Evolutionary conservation across 768 basidiomycete genomes (phyloP).

Genomic region (Mycena rosella): DNA sequence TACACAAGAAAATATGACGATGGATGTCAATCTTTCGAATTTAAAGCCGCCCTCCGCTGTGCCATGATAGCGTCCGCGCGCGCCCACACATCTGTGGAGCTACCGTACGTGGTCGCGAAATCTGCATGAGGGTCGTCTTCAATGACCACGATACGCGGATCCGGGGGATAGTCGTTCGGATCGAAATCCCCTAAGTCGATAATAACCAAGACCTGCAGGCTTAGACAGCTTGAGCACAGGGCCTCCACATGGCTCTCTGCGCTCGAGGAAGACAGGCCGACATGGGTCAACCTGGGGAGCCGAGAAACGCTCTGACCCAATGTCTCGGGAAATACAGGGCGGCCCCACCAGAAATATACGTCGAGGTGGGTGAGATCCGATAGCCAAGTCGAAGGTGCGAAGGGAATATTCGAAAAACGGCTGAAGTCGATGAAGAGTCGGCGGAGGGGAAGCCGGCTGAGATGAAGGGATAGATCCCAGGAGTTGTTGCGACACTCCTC

Average conservation of each 20-base stretch:
- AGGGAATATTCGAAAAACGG: not conserved
- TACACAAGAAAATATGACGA: too few relatives aligned
- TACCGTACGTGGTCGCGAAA: too few relatives aligned
- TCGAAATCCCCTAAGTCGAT: not conserved
- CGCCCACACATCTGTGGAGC: too few relatives aligned
- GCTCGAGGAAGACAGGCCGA: not conserved
- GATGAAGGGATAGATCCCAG: not conserved
- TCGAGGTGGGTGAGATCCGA: conserved; percentile 16
- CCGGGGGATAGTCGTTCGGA: too few relatives aligned
- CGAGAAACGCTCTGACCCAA: not conserved
- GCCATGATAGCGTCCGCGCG: too few relatives aligned
- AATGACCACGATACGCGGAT: too few relatives aligned
- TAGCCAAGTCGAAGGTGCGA: not conserved
- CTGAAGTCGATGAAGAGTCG: not conserved
- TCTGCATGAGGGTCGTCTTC: too few relatives aligned
- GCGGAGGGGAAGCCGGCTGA: not conserved
- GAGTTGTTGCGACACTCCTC: too few relatives aligned
- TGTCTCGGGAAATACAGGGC: not conserved
- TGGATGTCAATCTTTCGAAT: too few relatives aligned
- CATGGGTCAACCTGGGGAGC: conserved; percentile 20
- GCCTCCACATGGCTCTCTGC: not conserved
- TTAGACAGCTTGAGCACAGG: not conserved
- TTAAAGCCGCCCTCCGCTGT: too few relatives aligned
- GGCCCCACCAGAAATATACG: not conserved
- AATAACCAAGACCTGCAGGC: conserved; percentile 5